Base-by-base conservation (phyloP, 2,329 filamentous ascomycete genomes). In the Penicillium sp. region DNA sequence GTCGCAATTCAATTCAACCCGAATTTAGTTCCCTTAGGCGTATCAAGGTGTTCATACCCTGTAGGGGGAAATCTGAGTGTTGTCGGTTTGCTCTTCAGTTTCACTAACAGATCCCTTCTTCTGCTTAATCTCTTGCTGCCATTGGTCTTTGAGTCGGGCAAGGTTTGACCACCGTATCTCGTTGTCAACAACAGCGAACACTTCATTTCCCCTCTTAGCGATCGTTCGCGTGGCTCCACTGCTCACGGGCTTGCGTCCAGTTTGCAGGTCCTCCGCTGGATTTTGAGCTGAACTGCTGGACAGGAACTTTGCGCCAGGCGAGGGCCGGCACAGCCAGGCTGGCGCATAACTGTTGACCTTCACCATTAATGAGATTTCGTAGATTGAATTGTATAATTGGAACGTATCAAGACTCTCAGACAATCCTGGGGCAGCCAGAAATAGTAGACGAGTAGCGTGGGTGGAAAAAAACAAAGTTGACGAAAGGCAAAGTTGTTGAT, bases 111-210 rank as follows among this genome's bases (percentile, higher is more conserved):
- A 37, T 38, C 43, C 51, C 46, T 64, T 64, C 54, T 66, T 68
- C 37, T 64, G 62, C 48, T 61, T 64, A n/a, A 63, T 55, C 45
- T 63, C 60, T 42, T 72, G 66, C 53, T 73, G 69, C 71, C 72
- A 75, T 57, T 72, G 65, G 48, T 81, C 86, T 72, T 94, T 95
- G 62, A 97, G 69, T 52, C 84, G 81, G 45, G 82, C 81, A 48
- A 98, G 72, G 69, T 95, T 88, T 9, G 87, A 84, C 89, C 93
- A 98, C 67, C 90, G 80, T 53, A 98, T 85, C 69, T 97, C 88
- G 60, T 85, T 90, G 43, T 90, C 90, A 35, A 86, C 83, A 19
- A 89, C 90, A 12, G 88, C 83, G 65, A 97, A 97, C 9, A 97
- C 75, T 63, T 98, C 90, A 1, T 87, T 88, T 15, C 87, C 89